phyloP scores from a whole-genome alignment of 148 eudicot genomes.

The Salicornia ramosissima region DNA sequence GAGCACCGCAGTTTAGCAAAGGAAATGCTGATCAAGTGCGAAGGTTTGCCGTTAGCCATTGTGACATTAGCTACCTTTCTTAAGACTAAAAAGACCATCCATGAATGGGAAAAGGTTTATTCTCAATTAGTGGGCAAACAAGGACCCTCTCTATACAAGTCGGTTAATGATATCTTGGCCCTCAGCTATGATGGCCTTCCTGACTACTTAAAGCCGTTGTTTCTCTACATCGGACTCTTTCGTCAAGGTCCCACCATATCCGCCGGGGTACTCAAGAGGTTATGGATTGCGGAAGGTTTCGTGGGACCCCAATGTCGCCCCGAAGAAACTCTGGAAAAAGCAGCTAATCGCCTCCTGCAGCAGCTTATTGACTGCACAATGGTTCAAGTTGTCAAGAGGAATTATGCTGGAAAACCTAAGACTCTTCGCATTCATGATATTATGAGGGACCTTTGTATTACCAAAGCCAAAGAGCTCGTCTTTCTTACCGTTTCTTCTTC shows the following conservation, averaged over 20 bases:
- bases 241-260: slow-evolving; percentile 22
- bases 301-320: neutral
- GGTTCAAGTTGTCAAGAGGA: slow-evolving; percentile 27
- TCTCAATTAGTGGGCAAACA: neutral
- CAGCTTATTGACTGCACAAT: slow-evolving; percentile 25
- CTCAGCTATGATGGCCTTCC: slow-evolving; percentile 20
- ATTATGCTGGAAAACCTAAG: slow-evolving; percentile 19
- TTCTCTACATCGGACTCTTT: slow-evolving; percentile 28
- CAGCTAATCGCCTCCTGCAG: slow-evolving; percentile 19
- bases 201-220: slow-evolving; percentile 26
- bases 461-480: slow-evolving; percentile 20
- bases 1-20: slow-evolving; percentile 9
- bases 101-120: slow-evolving; percentile 18
- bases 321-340: slow-evolving; percentile 21
- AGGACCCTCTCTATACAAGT: slow-evolving; percentile 7
- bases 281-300: slow-evolving; percentile 39
- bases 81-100: slow-evolving; percentile 7
- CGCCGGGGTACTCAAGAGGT: slow-evolving; percentile 14
- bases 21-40: slow-evolving; percentile 22
- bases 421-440: slow-evolving; percentile 28
- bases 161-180: slow-evolving; percentile 25
- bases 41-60: slow-evolving; percentile 25
- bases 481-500: slow-evolving; percentile 12
- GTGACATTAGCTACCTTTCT: slow-evolving; percentile 16
- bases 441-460: slow-evolving; percentile 32